Evolutionary conservation across 2,329 filamentous ascomycete genomes (phyloP), one percentile per base, ranked within the genome.

Genomic region (Cladosporium sp.): DNA sequence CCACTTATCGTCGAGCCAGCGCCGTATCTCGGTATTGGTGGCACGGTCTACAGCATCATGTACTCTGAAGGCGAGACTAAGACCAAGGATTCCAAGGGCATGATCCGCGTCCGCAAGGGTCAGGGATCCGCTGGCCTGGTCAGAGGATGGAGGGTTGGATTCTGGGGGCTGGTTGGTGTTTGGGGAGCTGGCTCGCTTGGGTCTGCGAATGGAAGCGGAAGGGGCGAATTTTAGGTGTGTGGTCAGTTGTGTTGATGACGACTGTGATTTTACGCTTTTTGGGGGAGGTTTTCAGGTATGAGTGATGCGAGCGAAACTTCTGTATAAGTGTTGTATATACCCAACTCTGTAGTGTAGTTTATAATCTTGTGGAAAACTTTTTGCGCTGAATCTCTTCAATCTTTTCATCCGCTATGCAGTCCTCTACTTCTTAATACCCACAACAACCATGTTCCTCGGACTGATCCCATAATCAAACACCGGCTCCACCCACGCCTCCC

Each of bases 361-460:
- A 36, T 65, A 47, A 47, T 47, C 41, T 47, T 24, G 8, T 21
- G 41, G n/a, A 21, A 21, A 21, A 0, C 11, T 2, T 47, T 47
- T 47, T 47, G 7, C 10, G 49, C 15, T 4, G 15, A 30, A 26
- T 4, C 34, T 55, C 24, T 24, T 26, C n/a, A n/a, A n/a, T n/a
- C n/a, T n/a, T n/a, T n/a, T n/a, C n/a, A n/a, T n/a, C n/a, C n/a
- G n/a, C n/a, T n/a, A n/a, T n/a, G n/a, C n/a, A n/a, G n/a, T n/a
- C n/a, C n/a, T n/a, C n/a, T n/a, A n/a, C n/a, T 66, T 87, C 81
- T 97, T 97, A 59, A 98, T 85, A 0, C 94, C 95, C 34, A 98
- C 93, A 4, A 99, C 91, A 1, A 96, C 94, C 74, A 98, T 78
- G 78, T 99, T 98, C 68, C 95, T 84, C 58, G 95, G 95, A 76